Evolutionary conservation across 2,329 filamentous ascomycete genomes (phyloP), one percentile per base, ranked within the genome.

Genomic region (Paecilomyces sp.): DNA sequence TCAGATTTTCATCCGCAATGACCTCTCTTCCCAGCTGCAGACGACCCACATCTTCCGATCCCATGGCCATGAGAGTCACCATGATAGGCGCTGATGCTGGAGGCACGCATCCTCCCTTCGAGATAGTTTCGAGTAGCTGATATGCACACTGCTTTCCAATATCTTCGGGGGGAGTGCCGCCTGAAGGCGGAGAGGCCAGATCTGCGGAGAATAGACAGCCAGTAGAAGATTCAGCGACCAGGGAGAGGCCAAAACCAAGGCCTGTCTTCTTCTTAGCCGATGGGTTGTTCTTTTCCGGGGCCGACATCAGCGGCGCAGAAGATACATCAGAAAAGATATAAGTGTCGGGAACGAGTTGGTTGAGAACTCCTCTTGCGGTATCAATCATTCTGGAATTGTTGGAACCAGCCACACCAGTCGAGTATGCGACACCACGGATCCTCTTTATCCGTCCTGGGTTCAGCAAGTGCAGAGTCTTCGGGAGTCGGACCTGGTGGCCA

Each of bases 371-470:
- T 66, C 93, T 83, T 11, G 92, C 92, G 2, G 89, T 85, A 70
- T 96, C 90, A 70, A 97, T 99, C 90, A 97, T 95, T 64, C 94
- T 84, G 63, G 89, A 90, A 72, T 97, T 99, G 74, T 97, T 97
- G 56, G 89, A 92, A 0, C 90, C 93, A 11, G 90, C 90, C 0
- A 97, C 92, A 54, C 95, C 94, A 0, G 91, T 92, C 58, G 90
- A 89, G 76, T 97, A 99, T 55, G 94, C 92, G 52, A 99, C 94
- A 61, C 94, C 94, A 59, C 93, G 84, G 65, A 99, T 89, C 66
- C 87, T 86, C 82, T 92, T 93, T 68, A 99, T 88, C 59, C 90
- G 83, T 7, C 94, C 94, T 0, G 92, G 86, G 63, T 85, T 89
- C 67, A 95, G 83, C 58, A 97, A 77, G 75, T 99, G 94, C 71